These are phyloP conservation scores for Tolypocladium tundrense DNA, from an alignment of 2,329 filamentous ascomycete genomes.

Conservation along the genomic window DNA sequence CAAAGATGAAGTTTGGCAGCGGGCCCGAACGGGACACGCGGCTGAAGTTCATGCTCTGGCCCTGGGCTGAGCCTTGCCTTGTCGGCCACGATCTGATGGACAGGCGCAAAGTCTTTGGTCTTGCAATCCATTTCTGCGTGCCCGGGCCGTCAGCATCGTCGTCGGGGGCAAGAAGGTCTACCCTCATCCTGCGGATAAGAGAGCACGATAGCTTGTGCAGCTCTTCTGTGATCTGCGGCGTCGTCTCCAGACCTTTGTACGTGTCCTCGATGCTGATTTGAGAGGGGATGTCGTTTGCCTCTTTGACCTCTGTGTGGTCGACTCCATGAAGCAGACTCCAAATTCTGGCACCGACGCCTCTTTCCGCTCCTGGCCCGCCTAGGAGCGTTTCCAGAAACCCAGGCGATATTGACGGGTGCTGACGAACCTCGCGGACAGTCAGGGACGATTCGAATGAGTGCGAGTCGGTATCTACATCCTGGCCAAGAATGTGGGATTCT, in stretches of 20 bases:
- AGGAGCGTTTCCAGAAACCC: slow-evolving; percentile 59
- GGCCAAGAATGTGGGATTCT: slow-evolving; percentile 42
- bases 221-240: slow-evolving; percentile 56
- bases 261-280: slow-evolving; percentile 96
- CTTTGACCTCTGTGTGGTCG: slow-evolving; percentile 63
- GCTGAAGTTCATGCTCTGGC: slow-evolving; percentile 51
- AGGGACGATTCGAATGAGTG: slow-evolving; percentile 35
- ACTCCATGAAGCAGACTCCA: slow-evolving; percentile 77
- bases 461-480: slow-evolving; percentile 20
- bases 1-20: slow-evolving; percentile 66
- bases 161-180: slow-evolving; percentile 56
- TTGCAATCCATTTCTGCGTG: slow-evolving; percentile 57
- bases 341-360: slow-evolving; percentile 59
- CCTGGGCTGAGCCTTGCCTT: slow-evolving; percentile 27
- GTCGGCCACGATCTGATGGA: slow-evolving; percentile 54
- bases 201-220: slow-evolving; percentile 58
- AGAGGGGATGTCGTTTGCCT: slow-evolving; percentile 60
- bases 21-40: slow-evolving; percentile 67
- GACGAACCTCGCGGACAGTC: slow-evolving; percentile 56
- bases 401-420: slow-evolving; percentile 51
- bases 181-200: slow-evolving; percentile 66
- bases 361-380: slow-evolving; percentile 57
- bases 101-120: slow-evolving; percentile 71
- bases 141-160: slow-evolving; percentile 20
- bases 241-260: slow-evolving; percentile 60